A percentile compares a stretch with the other conserved stretches of the same genome.
These are phyloP conservation scores for Sicyos edulis DNA, from an alignment of 306 rosid genomes.

Conservation along the genomic window DNA sequence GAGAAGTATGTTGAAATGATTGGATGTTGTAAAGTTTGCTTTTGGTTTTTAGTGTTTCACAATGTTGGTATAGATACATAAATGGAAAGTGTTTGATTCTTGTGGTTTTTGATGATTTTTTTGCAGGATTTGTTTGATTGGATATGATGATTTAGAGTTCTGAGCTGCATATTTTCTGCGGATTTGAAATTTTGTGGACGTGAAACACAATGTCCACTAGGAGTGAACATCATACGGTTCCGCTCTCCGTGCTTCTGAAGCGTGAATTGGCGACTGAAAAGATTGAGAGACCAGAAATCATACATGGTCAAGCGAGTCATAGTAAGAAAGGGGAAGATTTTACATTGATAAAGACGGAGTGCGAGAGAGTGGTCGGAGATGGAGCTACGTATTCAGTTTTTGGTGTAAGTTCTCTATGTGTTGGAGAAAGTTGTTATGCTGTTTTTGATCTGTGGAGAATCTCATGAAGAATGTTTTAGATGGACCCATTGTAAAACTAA, in stretches of 20 bases:
- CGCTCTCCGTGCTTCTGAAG: constrained; percentile 82
- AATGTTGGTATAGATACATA: not conserved
- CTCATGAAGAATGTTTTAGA: no score
- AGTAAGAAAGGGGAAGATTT: constrained; percentile 98
- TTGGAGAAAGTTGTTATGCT: not conserved
- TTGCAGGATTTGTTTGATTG: constrained; percentile 31
- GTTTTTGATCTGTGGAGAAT: not conserved
- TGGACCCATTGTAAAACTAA: not conserved
- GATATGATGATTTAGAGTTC: constrained; percentile 35
- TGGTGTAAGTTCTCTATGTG: constrained; percentile 44
- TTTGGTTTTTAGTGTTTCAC: not conserved
- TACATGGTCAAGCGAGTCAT: constrained; percentile 76
- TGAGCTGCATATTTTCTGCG: constrained; percentile 19
- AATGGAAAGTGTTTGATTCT: not conserved
- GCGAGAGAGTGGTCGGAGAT: constrained; percentile 91
- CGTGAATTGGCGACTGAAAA: constrained; percentile 85
- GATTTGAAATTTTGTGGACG: constrained; percentile 18
- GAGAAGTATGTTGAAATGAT: not conserved
- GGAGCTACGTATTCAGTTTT: constrained; percentile 89
- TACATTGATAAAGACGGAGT: constrained; percentile 63
- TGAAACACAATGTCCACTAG: constrained; percentile 56
- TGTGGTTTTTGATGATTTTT: constrained; percentile 9
- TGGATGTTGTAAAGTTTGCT: not conserved
- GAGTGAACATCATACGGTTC: constrained; percentile 76
- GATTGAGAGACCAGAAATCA: constrained; percentile 84